Conservation (phyloP, 257 asterid species). For the Scutellaria minor region DNA sequence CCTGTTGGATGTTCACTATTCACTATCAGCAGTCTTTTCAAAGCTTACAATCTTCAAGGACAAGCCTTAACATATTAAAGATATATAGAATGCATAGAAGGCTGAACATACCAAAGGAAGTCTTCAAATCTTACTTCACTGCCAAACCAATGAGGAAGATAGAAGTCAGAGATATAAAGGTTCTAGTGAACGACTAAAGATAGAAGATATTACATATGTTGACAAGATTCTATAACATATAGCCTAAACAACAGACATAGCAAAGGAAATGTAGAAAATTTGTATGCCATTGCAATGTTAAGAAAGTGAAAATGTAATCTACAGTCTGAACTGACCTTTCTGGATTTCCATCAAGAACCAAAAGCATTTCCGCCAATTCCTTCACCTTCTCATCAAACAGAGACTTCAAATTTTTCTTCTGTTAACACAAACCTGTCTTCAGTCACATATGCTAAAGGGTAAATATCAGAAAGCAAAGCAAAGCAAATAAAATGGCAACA, state of each 20-base stretch:
- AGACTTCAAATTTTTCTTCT: constrained; percentile 76
- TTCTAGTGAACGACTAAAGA: constrained; percentile 21
- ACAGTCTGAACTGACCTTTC: constrained; percentile 53
- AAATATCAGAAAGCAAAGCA: constrained; percentile 38
- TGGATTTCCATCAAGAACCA: constrained; percentile 63
- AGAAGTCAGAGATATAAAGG: constrained; percentile 26
- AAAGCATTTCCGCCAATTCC: constrained; percentile 71
- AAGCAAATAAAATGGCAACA: constrained; percentile 22
- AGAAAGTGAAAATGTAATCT: constrained; percentile 2
- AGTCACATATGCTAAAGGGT: constrained; percentile 45
- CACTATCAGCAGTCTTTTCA: constrained; percentile 38
- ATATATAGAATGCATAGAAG: constrained; percentile 20
- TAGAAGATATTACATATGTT: not conserved
- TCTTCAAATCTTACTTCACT: constrained; percentile 83
- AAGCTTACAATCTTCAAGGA: constrained; percentile 7
- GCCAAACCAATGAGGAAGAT: constrained; percentile 46
- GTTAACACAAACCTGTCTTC: constrained; percentile 63
- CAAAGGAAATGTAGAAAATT: no score
- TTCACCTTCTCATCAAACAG: constrained; percentile 79
- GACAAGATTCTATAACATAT: no score
- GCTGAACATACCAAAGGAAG: constrained; percentile 80
- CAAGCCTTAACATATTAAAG: constrained; percentile 3
- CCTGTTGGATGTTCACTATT: constrained; percentile 55
- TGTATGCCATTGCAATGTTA: not conserved
- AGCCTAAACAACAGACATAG: not conserved